A percentile compares a stretch with the other conserved stretches of the same genome.
Conservation (phyloP, 495 filamentous ascomycete genomes). For the Podospora tetraspora region DNA sequence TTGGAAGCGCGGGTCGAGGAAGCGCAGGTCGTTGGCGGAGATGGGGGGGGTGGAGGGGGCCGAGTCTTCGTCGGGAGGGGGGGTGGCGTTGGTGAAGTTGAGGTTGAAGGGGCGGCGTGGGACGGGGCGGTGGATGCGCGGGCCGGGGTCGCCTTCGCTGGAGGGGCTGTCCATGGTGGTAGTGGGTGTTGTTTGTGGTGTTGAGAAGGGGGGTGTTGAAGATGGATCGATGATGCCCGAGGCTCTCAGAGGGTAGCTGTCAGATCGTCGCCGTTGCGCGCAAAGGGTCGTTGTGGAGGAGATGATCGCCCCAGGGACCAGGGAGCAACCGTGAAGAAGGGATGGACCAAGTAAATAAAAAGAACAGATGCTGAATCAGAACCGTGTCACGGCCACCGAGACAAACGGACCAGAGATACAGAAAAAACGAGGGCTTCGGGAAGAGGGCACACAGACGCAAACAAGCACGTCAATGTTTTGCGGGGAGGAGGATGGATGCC, state of each 20-base stretch:
- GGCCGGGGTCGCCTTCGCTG: constrained; percentile 12
- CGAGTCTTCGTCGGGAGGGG: constrained; percentile 47
- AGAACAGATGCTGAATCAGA: not conserved
- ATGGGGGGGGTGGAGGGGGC: constrained; percentile 22
- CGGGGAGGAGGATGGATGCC: not conserved
- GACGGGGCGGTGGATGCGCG: constrained; percentile 44
- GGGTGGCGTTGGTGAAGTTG: constrained; percentile 46
- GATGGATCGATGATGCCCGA: not conserved
- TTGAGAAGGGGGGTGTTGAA: too few relatives aligned
- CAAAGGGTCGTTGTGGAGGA: not conserved
- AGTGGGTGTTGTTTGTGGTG: not conserved
- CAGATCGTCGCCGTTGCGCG: not conserved
- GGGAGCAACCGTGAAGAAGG: not conserved
- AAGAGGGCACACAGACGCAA: constrained; percentile 3
- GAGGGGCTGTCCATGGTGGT: constrained; percentile 2
- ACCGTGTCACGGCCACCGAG: not conserved
- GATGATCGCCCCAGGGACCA: not conserved
- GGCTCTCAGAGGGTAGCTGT: not conserved
- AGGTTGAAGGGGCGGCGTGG: constrained; percentile 72
- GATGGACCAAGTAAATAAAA: not conserved
- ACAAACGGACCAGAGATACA: not conserved
- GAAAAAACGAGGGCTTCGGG: not conserved
- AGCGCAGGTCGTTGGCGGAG: constrained; percentile 31
- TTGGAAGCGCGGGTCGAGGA: constrained; percentile 32
- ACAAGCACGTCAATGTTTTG: not conserved